A percentile compares a stretch with the other conserved stretches of the same genome.
These are phyloP conservation scores for Silene latifolia DNA, from an alignment of 148 eudicot species.

Conservation along the genomic window DNA sequence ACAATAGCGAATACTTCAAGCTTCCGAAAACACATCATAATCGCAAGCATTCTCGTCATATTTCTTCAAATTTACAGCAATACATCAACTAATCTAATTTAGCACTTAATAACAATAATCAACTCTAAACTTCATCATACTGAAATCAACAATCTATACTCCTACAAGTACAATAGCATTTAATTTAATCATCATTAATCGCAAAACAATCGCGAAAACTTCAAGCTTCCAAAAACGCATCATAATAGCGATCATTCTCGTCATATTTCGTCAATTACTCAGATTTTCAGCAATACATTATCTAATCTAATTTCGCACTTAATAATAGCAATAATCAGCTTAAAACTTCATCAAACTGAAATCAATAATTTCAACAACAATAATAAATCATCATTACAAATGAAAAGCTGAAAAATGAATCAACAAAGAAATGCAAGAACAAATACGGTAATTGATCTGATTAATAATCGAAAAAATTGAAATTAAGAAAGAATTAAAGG, in stretches of 20 bases:
- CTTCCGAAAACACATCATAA: background rate
- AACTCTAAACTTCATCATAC: background rate
- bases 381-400: background rate
- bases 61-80: background rate
- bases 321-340: too few species aligned
- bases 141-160: too few species aligned
- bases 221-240: too few species aligned
- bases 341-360: background rate
- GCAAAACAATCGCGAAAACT: too few species aligned
- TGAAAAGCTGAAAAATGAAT: background rate
- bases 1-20: too few species aligned
- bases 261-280: too few species aligned
- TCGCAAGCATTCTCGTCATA: background rate
- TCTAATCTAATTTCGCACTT: too few species aligned
- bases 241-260: too few species aligned
- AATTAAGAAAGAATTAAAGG: background rate
- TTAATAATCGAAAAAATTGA: background rate
- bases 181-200: too few species aligned
- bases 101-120: background rate
- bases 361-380: background rate
- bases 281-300: too few species aligned
- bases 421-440: background rate
- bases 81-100: conserved; percentile 4
- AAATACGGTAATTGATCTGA: background rate
- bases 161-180: too few species aligned